Base-by-base conservation (phyloP, 352 stramenopile genomes). In the Phytophthora colocasiae region DNA sequence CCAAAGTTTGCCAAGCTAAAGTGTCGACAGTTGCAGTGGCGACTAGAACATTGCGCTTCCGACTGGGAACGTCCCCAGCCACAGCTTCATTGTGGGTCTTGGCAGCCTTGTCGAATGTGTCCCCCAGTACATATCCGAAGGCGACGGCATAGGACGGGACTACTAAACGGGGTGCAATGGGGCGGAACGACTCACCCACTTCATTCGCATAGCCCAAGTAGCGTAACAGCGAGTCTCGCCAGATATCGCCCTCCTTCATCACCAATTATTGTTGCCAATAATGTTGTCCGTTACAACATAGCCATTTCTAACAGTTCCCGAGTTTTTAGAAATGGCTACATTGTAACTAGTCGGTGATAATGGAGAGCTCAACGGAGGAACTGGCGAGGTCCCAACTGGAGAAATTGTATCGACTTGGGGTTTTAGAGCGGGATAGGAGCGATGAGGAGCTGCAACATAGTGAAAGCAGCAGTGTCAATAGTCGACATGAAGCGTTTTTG, bases 141-240 rank as follows among this genome's bases (percentile, higher is more conserved):
- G 89, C 87, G 15, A 95, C 83, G 6, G 52, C 71, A 60, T 97
- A 97, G 27, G 86, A 95, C 26, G 87, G 81, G 17, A 69, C 57
- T 26, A 96, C 86, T 39, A 90, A 58, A n/a, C 63, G 65, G 31
- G 90, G 87, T 36, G 81, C 71, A 55, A 97, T 80, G 17, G 89
- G 90, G 2, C 85, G 82, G 64, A 97, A 97, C 4, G 83, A 92
- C 67, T 97, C 90, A 59, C 90, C 90, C 15, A 96, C 65, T 64
- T 97, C 91, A 63, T 97, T 97, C 45, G 91, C 81, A 60, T 97
- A 97, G 43, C 91, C 91, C 47, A 96, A 45, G 70, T 96, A 96
- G 22, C 91, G 84, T 64, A 97, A 66, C n/a, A 90, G 75, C 49
- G 88, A 92, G 66, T 97, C 88, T 19, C 91, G 77, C 70, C 87